Evolutionary conservation across 2,329 filamentous ascomycete genomes (phyloP).

Genomic region (Penicillium verrucosum): DNA sequence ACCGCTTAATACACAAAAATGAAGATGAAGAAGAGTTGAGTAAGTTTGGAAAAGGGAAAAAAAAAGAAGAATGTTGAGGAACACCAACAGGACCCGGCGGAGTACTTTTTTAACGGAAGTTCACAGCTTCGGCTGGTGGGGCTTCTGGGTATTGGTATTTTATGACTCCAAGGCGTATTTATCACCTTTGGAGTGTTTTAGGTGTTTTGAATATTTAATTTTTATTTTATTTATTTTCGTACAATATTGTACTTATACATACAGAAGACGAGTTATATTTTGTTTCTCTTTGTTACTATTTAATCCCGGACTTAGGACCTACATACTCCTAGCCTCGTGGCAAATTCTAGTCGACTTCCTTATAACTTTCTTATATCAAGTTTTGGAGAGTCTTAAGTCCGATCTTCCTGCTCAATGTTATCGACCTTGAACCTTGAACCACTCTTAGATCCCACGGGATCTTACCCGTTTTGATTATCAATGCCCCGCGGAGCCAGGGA

Average conservation of each 20-base stretch:
- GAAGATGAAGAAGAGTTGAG: slow-evolving; percentile 5
- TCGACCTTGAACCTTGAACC: neutral
- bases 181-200: neutral
- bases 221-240: neutral
- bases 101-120: slow-evolving; percentile 32
- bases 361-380: neutral
- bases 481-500: slow-evolving; percentile 1
- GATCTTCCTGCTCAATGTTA: neutral
- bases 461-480: neutral
- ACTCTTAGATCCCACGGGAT: neutral
- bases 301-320: neutral
- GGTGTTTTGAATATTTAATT: neutral
- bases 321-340: slow-evolving; percentile 1
- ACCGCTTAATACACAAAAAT: slow-evolving; percentile 14
- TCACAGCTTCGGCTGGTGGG: slow-evolving; percentile 24
- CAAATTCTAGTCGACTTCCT: neutral
- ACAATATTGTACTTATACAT: too few species aligned
- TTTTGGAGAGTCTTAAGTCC: neutral
- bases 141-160: slow-evolving; percentile 16
- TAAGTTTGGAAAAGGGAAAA: slow-evolving; percentile 7
- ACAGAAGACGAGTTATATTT: neutral
- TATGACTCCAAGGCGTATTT: slow-evolving; percentile 17
- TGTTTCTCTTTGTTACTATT: neutral
- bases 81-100: slow-evolving; percentile 30
- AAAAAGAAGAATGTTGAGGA: slow-evolving; percentile 23